phyloP scores from a whole-genome alignment of 2,329 filamentous ascomycete genomes.

The Diplodia sapinea region DNA sequence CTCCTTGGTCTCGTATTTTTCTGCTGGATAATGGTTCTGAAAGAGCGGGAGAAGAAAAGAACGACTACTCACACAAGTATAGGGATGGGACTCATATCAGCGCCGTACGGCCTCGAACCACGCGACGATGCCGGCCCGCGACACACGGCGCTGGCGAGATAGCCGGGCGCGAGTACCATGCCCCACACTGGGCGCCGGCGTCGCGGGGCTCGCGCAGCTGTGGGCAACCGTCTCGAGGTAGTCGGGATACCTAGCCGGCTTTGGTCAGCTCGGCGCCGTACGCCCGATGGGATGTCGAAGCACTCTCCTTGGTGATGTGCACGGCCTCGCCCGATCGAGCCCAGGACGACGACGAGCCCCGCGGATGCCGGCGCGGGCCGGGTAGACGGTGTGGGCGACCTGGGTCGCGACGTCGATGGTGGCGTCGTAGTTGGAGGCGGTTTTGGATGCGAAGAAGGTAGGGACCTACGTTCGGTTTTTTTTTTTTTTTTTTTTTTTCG shows the following conservation, averaged over 20 bases:
- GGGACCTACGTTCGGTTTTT: slow-evolving; percentile 48
- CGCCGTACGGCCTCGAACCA: slow-evolving; percentile 61
- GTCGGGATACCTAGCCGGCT: slow-evolving; percentile 55
- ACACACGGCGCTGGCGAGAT: slow-evolving; percentile 27
- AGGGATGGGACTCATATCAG: slow-evolving; percentile 61
- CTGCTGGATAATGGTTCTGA: not conserved
- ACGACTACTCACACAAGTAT: slow-evolving; percentile 58
- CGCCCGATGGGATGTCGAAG: slow-evolving; percentile 54
- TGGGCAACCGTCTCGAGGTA: slow-evolving; percentile 47
- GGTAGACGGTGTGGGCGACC: slow-evolving; percentile 60
- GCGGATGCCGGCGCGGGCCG: slow-evolving; percentile 61
- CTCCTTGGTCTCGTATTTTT: not conserved
- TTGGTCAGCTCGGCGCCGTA: slow-evolving; percentile 57
- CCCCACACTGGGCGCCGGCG: slow-evolving; percentile 60
- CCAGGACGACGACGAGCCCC: slow-evolving; percentile 61
- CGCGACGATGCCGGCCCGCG: slow-evolving; percentile 1
- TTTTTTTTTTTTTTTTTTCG: too few relatives aligned
- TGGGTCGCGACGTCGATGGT: slow-evolving; percentile 46
- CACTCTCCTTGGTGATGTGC: slow-evolving; percentile 62
- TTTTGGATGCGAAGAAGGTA: slow-evolving; percentile 62
- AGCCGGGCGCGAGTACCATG: slow-evolving; percentile 56
- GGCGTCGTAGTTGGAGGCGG: slow-evolving; percentile 23
- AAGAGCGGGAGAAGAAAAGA: not conserved
- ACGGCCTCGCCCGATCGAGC: slow-evolving; percentile 66
- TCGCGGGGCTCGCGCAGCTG: slow-evolving; percentile 58